Evolutionary conservation across 2,329 filamentous ascomycete genomes (phyloP).

Genomic region (Pseudogymnoascus sp.): DNA sequence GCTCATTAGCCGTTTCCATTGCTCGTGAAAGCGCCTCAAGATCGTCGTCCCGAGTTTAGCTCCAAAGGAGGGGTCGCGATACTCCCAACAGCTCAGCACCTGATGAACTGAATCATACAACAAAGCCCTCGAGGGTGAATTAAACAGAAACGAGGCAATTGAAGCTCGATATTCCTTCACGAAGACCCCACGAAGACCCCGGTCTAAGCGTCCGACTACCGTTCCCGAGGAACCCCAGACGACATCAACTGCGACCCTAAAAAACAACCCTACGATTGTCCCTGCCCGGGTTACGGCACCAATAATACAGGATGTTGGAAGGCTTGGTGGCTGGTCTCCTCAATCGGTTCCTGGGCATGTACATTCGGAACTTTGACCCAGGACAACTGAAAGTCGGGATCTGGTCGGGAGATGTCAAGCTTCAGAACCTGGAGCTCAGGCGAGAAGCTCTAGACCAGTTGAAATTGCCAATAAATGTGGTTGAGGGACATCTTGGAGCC

Average conservation of each 20-base stretch:
- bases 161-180: not conserved
- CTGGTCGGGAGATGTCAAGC: constrained; percentile 96
- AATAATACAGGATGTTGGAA: constrained; percentile 75
- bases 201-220: not conserved
- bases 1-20: not conserved
- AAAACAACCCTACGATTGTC: constrained; percentile 24
- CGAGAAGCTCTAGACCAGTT: constrained; percentile 95
- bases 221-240: not conserved
- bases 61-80: constrained; percentile 2
- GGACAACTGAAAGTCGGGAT: constrained; percentile 97
- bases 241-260: not conserved
- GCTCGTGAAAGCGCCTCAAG: not conserved
- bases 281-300: constrained; percentile 68
- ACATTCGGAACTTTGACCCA: constrained; percentile 98
- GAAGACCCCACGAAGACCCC: not conserved
- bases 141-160: not conserved
- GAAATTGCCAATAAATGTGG: constrained; percentile 90
- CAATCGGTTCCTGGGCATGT: constrained; percentile 99
- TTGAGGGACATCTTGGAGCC: constrained; percentile 87
- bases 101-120: constrained; percentile 2
- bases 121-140: constrained; percentile 4
- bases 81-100: constrained; percentile 4
- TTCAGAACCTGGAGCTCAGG: constrained; percentile 85
- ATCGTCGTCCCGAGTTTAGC: constrained; percentile 2
- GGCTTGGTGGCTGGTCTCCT: constrained; percentile 93